A percentile compares a stretch with the other conserved stretches of the same genome.
phyloP scores from a whole-genome alignment of 495 filamentous ascomycete species.

The Aspergillus baeticus region DNA sequence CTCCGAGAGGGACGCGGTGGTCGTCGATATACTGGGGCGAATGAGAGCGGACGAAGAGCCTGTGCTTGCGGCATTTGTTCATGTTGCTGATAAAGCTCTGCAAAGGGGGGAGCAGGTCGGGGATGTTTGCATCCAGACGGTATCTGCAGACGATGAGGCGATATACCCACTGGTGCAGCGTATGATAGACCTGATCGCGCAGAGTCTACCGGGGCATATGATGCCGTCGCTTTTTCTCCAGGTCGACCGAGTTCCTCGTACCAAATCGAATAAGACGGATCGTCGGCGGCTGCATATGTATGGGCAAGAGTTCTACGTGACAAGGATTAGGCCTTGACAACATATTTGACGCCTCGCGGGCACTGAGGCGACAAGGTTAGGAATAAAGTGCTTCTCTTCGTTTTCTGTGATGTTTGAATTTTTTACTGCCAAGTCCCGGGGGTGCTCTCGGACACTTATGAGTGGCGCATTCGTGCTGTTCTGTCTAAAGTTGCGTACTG shows the following conservation, averaged over 20 bases:
- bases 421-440: no score
- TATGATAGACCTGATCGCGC: slow-evolving; percentile 10
- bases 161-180: slow-evolving; percentile 1
- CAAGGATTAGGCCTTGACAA: no score
- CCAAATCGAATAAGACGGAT: slow-evolving; percentile 44
- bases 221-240: slow-evolving; percentile 24
- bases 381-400: no score
- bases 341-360: no score
- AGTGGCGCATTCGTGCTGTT: no score
- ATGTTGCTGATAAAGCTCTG: slow-evolving; percentile 1
- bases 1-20: slow-evolving; percentile 13
- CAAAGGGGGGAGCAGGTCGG: not conserved
- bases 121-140: not conserved
- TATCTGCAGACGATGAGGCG: not conserved
- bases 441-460: no score
- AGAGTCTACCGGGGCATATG: slow-evolving; percentile 23
- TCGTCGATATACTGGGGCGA: slow-evolving; percentile 25
- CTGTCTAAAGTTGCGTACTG: no score
- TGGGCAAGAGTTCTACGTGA: not conserved
- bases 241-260: slow-evolving; percentile 36
- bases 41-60: slow-evolving; percentile 21
- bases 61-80: slow-evolving; percentile 23
- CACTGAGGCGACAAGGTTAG: no score
- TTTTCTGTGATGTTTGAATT: no score
- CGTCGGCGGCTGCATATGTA: slow-evolving; percentile 23